Conservation (phyloP, 2,329 filamentous ascomycete genomes). For the Didymella arachidicola region DNA sequence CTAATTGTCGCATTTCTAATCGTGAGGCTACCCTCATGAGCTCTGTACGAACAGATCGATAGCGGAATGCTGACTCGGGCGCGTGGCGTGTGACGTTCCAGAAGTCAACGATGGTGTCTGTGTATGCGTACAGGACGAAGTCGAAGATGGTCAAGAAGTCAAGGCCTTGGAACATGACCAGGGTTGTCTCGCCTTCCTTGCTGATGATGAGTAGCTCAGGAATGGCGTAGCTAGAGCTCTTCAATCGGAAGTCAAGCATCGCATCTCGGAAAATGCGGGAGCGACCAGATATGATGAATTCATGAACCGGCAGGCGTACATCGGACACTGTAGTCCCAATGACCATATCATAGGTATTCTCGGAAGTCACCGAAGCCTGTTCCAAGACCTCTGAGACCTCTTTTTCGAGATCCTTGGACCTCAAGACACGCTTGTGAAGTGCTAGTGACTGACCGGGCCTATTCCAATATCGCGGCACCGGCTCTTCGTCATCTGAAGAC, state of each 20-base stretch:
- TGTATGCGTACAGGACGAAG: slow-evolving; percentile 80
- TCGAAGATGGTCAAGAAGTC: slow-evolving; percentile 84
- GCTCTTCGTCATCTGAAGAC: slow-evolving; percentile 55
- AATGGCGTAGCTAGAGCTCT: slow-evolving; percentile 62
- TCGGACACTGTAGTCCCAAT: slow-evolving; percentile 68
- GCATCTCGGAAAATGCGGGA: slow-evolving; percentile 70
- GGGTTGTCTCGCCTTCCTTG: slow-evolving; percentile 59
- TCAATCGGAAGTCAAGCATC: slow-evolving; percentile 66
- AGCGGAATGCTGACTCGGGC: slow-evolving; percentile 72
- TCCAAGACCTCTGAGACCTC: slow-evolving; percentile 63
- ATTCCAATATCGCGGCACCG: slow-evolving; percentile 59
- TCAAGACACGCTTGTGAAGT: slow-evolving; percentile 66
- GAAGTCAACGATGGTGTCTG: slow-evolving; percentile 79
- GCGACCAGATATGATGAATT: slow-evolving; percentile 78
- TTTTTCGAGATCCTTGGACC: slow-evolving; percentile 70
- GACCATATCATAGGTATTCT: slow-evolving; percentile 55
- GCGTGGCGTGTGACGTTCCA: slow-evolving; percentile 81
- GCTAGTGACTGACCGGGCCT: slow-evolving; percentile 57
- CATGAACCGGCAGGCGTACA: slow-evolving; percentile 79
- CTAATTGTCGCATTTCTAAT: slow-evolving; percentile 74
- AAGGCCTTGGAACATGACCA: slow-evolving; percentile 72
- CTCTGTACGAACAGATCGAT: slow-evolving; percentile 81
- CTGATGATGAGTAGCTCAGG: slow-evolving; percentile 68
- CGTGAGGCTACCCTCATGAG: slow-evolving; percentile 84
- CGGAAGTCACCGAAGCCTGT: slow-evolving; percentile 46